Evolutionary conservation across 2,329 filamentous ascomycete genomes (phyloP).

Genomic region (Sphaerulina populicola): DNA sequence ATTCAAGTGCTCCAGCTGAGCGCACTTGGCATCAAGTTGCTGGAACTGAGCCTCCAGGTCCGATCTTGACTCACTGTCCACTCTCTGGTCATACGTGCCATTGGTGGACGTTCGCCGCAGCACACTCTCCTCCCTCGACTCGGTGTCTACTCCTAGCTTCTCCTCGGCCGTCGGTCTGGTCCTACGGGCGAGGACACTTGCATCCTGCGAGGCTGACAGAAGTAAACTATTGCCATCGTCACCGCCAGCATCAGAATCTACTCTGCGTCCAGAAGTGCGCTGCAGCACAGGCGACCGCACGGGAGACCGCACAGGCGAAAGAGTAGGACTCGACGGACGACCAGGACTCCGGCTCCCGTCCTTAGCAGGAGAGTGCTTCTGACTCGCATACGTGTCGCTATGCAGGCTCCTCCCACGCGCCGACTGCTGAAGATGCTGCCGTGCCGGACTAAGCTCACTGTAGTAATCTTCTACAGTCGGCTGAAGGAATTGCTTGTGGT

Average conservation of each 20-base stretch:
- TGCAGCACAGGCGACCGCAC: slow-evolving; percentile 22
- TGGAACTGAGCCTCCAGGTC: slow-evolving; percentile 22
- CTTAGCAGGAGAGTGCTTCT: slow-evolving; percentile 7
- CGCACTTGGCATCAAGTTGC: slow-evolving; percentile 22
- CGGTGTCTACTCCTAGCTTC: no score
- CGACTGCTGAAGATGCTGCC: slow-evolving; percentile 9
- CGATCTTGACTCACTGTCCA: slow-evolving; percentile 11
- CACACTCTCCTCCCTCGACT: not conserved
- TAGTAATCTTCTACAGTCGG: slow-evolving; percentile 33
- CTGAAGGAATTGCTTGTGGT: slow-evolving; percentile 27
- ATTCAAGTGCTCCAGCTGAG: slow-evolving; percentile 27
- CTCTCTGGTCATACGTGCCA: slow-evolving; percentile 4
- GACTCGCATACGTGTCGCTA: slow-evolving; percentile 1
- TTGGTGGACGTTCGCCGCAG: slow-evolving; percentile 16
- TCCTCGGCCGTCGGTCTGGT: no score
- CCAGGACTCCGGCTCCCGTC: slow-evolving; percentile 20
- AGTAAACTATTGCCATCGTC: no score
- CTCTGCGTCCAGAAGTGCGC: slow-evolving; percentile 6
- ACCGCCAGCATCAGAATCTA: not conserved
- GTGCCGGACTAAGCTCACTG: slow-evolving; percentile 29
- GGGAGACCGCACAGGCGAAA: slow-evolving; percentile 26
- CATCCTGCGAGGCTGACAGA: not conserved
- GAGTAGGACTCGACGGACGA: slow-evolving; percentile 26
- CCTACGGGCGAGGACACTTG: not conserved
- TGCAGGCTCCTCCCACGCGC: slow-evolving; percentile 10